Evolutionary conservation across 768 basidiomycete genomes (phyloP).

Genomic region (Suillus discolor): DNA sequence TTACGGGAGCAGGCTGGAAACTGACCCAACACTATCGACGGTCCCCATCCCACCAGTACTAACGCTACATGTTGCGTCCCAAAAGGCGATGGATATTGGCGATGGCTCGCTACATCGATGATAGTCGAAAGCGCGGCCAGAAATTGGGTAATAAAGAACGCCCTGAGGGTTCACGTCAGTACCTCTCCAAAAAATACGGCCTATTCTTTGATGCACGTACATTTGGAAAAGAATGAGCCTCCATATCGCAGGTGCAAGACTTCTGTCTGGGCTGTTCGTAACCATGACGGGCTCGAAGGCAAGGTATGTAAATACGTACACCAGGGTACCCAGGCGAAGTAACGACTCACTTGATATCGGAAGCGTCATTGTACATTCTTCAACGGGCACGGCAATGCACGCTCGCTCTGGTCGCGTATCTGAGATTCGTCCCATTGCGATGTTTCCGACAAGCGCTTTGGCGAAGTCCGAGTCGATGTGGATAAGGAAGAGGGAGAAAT

Average conservation of each 20-base stretch:
- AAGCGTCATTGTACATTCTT: constrained; percentile 4
- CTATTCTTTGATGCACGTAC: constrained; percentile 30
- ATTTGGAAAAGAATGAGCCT: constrained; percentile 58
- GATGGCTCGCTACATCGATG: constrained; percentile 46
- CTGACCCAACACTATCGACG: constrained; percentile 56
- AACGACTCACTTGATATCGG: constrained; percentile 1
- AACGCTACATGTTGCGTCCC: constrained; percentile 69
- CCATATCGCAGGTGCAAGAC: constrained; percentile 48
- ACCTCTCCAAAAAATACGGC: neutral
- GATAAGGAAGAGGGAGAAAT: neutral
- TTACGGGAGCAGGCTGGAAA: neutral
- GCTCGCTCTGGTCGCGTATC: neutral
- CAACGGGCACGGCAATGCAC: neutral
- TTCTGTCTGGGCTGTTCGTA: neutral
- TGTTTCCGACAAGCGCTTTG: neutral
- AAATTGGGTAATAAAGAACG: constrained; percentile 48
- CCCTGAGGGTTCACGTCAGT: constrained; percentile 30
- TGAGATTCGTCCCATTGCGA: neutral
- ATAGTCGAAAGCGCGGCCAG: constrained; percentile 53
- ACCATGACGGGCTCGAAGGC: neutral
- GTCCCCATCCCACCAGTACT: constrained; percentile 61
- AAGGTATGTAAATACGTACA: neutral
- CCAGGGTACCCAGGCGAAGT: neutral
- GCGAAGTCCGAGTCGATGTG: neutral
- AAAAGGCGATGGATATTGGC: constrained; percentile 49